These are phyloP conservation scores for Leishmania tarentolae DNA, from an alignment of 208 protist genomes.

Conservation along the genomic window DNA sequence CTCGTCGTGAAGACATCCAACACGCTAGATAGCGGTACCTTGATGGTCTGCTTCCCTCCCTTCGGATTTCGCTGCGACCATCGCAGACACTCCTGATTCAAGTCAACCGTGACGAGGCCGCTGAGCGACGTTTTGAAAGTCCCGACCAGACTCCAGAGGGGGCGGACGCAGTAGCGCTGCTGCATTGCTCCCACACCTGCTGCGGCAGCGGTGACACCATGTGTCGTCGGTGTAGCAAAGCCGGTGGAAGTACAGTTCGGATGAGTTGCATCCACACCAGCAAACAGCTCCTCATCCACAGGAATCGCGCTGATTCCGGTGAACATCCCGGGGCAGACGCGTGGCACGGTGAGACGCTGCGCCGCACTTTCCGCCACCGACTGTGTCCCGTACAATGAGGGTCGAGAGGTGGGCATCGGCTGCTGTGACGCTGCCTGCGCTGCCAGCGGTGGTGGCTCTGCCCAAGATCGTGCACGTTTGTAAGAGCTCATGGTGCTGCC, in stretches of 20 bases:
- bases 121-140: conserved; percentile 77
- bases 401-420: not conserved
- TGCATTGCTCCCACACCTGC: conserved; percentile 5
- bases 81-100: conserved; percentile 52
- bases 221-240: not conserved
- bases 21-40: conserved; percentile 45
- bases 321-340: conserved; percentile 57
- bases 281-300: conserved; percentile 60
- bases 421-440: conserved; percentile 3
- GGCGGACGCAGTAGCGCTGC: conserved; percentile 54
- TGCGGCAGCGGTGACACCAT: not conserved
- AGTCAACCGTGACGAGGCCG: conserved; percentile 67
- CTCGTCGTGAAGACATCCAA: conserved; percentile 51
- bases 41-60: conserved; percentile 68
- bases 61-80: conserved; percentile 79
- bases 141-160: conserved; percentile 80
- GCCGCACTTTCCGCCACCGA: not conserved
- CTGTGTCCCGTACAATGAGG: not conserved
- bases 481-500: conserved; percentile 3
- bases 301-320: conserved; percentile 58
- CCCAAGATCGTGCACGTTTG: conserved; percentile 35
- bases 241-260: not conserved
- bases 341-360: not conserved
- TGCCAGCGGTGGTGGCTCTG: not conserved
- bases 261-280: not conserved